Conservation (phyloP, 2,329 filamentous ascomycete genomes). For the Paraphoma sp. region DNA sequence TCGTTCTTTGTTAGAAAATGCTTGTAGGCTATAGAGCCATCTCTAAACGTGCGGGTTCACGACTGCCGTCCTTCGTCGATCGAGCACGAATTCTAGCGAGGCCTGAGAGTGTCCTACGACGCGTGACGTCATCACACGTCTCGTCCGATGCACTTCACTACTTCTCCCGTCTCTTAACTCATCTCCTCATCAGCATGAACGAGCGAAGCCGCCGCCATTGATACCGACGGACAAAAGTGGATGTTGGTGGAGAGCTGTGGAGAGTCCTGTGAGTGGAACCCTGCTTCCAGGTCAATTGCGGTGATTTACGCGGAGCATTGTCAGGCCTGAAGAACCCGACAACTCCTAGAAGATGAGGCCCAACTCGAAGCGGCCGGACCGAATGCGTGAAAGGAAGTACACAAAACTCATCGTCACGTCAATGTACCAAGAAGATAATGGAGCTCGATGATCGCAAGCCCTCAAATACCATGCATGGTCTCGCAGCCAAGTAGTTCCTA, state of each 20-base stretch:
- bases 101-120: too few relatives aligned
- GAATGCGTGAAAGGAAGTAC: background rate
- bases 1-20: too few relatives aligned
- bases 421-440: background rate
- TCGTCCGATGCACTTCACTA: too few relatives aligned
- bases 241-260: background rate
- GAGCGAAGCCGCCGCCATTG: too few relatives aligned
- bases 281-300: background rate
- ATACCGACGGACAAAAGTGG: background rate
- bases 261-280: background rate
- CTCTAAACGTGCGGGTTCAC: too few relatives aligned
- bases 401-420: background rate
- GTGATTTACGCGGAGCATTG: background rate
- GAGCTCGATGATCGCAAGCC: background rate
- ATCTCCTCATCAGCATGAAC: too few relatives aligned
- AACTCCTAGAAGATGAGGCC: background rate
- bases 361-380: background rate
- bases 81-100: too few relatives aligned
- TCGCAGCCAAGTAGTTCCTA: background rate
- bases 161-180: too few relatives aligned
- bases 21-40: too few relatives aligned
- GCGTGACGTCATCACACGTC: too few relatives aligned
- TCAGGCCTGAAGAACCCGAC: background rate
- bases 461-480: background rate
- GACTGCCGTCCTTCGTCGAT: too few relatives aligned